Conservation (phyloP, 495 filamentous ascomycete species). For the Bacidia gigantensis region DNA sequence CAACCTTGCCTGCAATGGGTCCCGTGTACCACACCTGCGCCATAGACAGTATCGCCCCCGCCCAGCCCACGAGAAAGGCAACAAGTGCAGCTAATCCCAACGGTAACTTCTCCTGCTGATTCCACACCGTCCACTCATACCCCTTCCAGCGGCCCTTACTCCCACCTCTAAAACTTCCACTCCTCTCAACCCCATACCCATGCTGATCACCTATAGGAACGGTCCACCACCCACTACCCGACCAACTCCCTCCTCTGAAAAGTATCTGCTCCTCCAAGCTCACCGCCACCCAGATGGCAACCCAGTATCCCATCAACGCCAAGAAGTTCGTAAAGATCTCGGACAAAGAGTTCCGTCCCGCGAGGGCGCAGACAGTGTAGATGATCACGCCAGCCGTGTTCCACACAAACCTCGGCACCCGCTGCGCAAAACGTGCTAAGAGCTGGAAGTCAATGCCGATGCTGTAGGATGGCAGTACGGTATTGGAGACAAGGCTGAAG, state of each 20-base stretch:
- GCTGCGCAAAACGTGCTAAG: slow-evolving; percentile 41
- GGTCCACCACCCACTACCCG: no score
- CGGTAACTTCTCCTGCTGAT: slow-evolving; percentile 43
- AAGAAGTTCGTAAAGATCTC: slow-evolving; percentile 61
- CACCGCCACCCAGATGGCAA: slow-evolving; percentile 51
- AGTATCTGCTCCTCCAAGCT: slow-evolving; percentile 49
- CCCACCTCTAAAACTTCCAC: slow-evolving; percentile 11
- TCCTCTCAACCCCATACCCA: neutral
- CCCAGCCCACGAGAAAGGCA: slow-evolving; percentile 57
- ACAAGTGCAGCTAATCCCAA: slow-evolving; percentile 46
- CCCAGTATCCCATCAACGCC: slow-evolving; percentile 63
- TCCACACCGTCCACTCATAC: slow-evolving; percentile 52
- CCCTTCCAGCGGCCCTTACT: neutral
- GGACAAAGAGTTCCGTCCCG: slow-evolving; percentile 44
- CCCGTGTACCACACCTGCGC: slow-evolving; percentile 58
- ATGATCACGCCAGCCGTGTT: slow-evolving; percentile 45
- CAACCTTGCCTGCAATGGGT: slow-evolving; percentile 41
- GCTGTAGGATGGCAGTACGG: slow-evolving; percentile 55
- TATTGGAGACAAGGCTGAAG: slow-evolving; percentile 58
- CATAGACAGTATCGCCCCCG: slow-evolving; percentile 56
- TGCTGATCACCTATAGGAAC: slow-evolving; percentile 17
- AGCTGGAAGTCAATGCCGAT: slow-evolving; percentile 56
- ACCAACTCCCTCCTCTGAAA: slow-evolving; percentile 33
- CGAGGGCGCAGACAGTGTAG: slow-evolving; percentile 49
- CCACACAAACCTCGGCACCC: slow-evolving; percentile 50